Evolutionary conservation across 23 red algal genomes (phyloP), one percentile per base, ranked within the genome.

Genomic region (Gracilaria domingensis): DNA sequence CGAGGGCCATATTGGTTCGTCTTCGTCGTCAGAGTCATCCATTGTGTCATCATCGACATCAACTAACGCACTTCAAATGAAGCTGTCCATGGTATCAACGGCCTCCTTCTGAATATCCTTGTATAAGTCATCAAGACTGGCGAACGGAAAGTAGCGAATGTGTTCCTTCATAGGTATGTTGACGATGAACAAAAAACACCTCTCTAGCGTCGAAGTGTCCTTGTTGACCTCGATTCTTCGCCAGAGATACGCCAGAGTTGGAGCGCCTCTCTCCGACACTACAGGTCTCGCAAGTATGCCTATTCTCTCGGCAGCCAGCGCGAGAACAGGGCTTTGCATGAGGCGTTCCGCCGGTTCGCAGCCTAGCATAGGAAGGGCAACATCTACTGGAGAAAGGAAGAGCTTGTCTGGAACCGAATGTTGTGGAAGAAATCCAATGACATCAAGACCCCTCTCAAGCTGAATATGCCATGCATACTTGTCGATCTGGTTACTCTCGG

Each of bases 151-250:
- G 77, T 90, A 30, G 33, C 87, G 45, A 29, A 90, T 51, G 50
- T 90, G 75, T 39, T 90, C 87, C n/a, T 74, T 70, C 87, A 90
- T 90, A 5, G 87, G 87, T 34, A 90, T 32, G 35, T 90, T 57
- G 12, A 70, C 87, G 8, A 66, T 44, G 42, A 80, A 90, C 47
- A 90, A 42, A 67, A 81, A 90, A 53, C 66, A 90, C 8, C 39
- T 81, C 38, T 80, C 26, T 23, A 90, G 49, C 11, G 20, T n/a
- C 0, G 8, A 1, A 26, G 37, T 57, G 29, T 62, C 45, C 7
- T 25, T 0, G 23, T 90, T 57, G 2, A 80, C 51, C 45, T 90
- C 87, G 71, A 90, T 56, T n/a, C 42, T 29, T 18, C 75, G 87
- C 87, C 87, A 90, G 17, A 90, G 49, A 47, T 80, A 90, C 0